phyloP scores from a whole-genome alignment of 495 filamentous ascomycete genomes.

The Podospora sp. region DNA sequence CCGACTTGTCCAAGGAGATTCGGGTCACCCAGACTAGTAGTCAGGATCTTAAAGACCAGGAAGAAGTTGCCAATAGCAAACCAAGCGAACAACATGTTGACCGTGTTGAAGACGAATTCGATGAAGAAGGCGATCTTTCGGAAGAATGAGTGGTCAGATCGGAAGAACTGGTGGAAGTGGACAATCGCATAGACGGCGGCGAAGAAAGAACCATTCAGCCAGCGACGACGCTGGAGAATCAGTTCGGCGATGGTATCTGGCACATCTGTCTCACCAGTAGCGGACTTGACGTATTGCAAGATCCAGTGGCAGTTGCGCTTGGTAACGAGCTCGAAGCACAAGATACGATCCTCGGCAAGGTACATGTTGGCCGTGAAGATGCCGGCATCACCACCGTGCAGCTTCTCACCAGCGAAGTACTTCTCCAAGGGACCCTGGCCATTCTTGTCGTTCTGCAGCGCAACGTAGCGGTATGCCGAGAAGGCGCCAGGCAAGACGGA shows the following conservation, averaged over 20 bases:
- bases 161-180: conserved; percentile 92
- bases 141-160: conserved; percentile 84
- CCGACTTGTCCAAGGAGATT: conserved; percentile 74
- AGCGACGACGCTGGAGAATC: conserved; percentile 93
- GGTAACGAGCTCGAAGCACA: conserved; percentile 97
- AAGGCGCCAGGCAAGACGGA: conserved; percentile 96
- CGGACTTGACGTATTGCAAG: conserved; percentile 95
- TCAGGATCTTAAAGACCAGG: conserved; percentile 97
- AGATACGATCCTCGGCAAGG: conserved; percentile 96
- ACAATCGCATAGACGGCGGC: conserved; percentile 93
- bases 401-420: conserved; percentile 97
- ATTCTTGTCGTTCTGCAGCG: conserved; percentile 93
- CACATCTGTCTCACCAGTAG: conserved; percentile 97
- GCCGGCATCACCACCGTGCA: conserved; percentile 91
- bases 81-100: conserved; percentile 99
- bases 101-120: conserved; percentile 90
- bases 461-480: conserved; percentile 93
- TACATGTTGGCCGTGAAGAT: conserved; percentile 99
- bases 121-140: conserved; percentile 87
- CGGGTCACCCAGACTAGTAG: conserved; percentile 71
- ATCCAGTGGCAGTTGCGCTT: conserved; percentile 98
- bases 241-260: conserved; percentile 92
- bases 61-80: conserved; percentile 99
- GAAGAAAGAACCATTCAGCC: conserved; percentile 99
- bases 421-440: conserved; percentile 92